These are phyloP conservation scores for Tricharina praecox DNA, from an alignment of 495 filamentous ascomycete species.

Conservation along the genomic window DNA sequence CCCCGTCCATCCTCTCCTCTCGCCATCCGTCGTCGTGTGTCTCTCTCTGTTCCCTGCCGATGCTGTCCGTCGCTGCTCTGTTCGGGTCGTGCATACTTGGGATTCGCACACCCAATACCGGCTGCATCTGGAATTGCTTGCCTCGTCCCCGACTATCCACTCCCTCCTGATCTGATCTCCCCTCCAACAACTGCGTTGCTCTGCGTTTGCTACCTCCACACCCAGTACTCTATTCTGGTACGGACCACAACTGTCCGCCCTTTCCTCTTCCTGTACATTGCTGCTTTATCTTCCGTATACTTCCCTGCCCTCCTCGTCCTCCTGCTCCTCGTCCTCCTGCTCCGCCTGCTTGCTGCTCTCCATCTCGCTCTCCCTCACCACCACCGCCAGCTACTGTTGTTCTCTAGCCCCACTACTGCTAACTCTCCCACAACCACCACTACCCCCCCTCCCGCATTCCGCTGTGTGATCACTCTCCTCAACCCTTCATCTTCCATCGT, in stretches of 20 bases:
- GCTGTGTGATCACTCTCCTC: no score
- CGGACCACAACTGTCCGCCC: background rate
- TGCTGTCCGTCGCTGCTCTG: background rate
- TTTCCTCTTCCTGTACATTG: background rate
- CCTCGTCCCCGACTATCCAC: background rate
- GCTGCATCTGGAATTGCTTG: constrained; percentile 7
- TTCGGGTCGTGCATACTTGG: background rate
- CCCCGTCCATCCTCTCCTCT: no score
- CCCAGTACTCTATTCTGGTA: background rate
- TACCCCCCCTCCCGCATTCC: no score
- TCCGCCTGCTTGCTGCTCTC: background rate
- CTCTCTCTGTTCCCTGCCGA: constrained; percentile 3
- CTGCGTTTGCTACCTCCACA: constrained; percentile 4
- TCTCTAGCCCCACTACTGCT: background rate
- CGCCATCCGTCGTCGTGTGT: background rate
- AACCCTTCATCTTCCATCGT: background rate
- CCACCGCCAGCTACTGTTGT: background rate
- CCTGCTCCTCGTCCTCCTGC: background rate
- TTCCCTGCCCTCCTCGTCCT: constrained; percentile 1
- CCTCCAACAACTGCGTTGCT: background rate
- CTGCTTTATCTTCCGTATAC: constrained; percentile 3
- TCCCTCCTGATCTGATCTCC: background rate
- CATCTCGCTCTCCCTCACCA: background rate
- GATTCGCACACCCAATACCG: constrained; percentile 4
- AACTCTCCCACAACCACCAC: background rate